phyloP scores from a whole-genome alignment of 2,329 filamentous ascomycete species.

The Macrophomina pseudophaseolina region DNA sequence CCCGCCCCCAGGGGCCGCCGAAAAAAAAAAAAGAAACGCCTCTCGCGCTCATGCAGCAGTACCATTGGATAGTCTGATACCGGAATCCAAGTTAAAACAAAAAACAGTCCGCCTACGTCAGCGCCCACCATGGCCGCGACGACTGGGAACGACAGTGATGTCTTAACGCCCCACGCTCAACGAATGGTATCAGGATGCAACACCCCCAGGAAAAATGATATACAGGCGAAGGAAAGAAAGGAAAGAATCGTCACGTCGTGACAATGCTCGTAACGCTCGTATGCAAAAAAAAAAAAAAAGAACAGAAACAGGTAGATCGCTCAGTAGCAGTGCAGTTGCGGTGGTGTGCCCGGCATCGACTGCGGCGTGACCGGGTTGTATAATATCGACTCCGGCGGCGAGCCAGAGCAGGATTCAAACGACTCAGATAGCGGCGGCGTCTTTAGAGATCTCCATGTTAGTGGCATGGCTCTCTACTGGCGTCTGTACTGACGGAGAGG shows the following conservation, averaged over 20 bases:
- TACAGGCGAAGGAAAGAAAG: constrained; percentile 23
- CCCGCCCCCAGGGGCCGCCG: no score
- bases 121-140: constrained; percentile 13
- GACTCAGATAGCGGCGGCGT: constrained; percentile 78
- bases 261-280: constrained; percentile 25
- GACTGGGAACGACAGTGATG: constrained; percentile 24
- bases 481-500: constrained; percentile 39
- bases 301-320: constrained; percentile 4
- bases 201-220: constrained; percentile 8
- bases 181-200: constrained; percentile 26
- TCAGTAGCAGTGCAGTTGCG: constrained; percentile 51
- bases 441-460: constrained; percentile 48
- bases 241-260: constrained; percentile 20
- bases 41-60: constrained; percentile 17
- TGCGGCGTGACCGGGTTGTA: constrained; percentile 68
- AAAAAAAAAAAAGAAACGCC: constrained; percentile 6
- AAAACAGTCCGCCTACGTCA: constrained; percentile 14
- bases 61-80: neutral
- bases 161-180: constrained; percentile 26
- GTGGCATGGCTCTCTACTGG: constrained; percentile 30
- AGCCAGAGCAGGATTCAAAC: constrained; percentile 64
- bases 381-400: constrained; percentile 45
- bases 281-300: constrained; percentile 9
- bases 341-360: constrained; percentile 75
- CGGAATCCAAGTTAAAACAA: neutral